Evolutionary conservation across 2,329 filamentous ascomycete species (phyloP).

Genomic region (Zymoseptoria passerinii): DNA sequence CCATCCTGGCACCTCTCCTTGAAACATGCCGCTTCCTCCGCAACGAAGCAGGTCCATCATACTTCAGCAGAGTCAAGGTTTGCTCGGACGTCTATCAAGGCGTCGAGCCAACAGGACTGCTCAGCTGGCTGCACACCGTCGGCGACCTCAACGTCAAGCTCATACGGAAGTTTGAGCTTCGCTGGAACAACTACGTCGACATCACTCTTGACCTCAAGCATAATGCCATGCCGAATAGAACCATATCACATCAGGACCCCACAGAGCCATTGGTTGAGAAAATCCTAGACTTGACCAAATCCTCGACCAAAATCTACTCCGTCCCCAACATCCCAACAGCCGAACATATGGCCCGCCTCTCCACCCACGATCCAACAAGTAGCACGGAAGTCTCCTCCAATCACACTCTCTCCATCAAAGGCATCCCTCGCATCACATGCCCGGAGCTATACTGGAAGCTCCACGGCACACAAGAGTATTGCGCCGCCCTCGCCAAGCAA

Average conservation of each 20-base stretch:
- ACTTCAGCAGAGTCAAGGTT: slow-evolving; percentile 13
- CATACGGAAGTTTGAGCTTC: slow-evolving; percentile 9
- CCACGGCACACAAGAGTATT: slow-evolving; percentile 12
- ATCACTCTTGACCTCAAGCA: slow-evolving; percentile 11
- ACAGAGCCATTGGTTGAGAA: not conserved
- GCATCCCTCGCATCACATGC: slow-evolving; percentile 1
- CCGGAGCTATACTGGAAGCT: slow-evolving; percentile 9
- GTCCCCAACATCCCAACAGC: not conserved
- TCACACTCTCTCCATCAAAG: slow-evolving; percentile 6
- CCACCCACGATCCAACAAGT: slow-evolving; percentile 1
- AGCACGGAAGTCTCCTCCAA: not conserved
- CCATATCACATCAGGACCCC: not conserved
- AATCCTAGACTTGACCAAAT: not conserved
- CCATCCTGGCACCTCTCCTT: slow-evolving; percentile 5
- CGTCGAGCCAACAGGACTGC: not conserved
- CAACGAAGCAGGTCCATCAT: slow-evolving; percentile 9
- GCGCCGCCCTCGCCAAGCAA: slow-evolving; percentile 2
- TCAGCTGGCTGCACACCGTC: slow-evolving; percentile 9
- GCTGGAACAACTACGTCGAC: slow-evolving; percentile 14
- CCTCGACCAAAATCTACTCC: not conserved
- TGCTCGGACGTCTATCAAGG: slow-evolving; percentile 7
- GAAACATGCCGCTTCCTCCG: slow-evolving; percentile 7
- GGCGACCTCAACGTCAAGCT: slow-evolving; percentile 8
- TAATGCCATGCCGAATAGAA: not conserved
- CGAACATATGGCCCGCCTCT: not conserved